phyloP scores from a whole-genome alignment of 2,329 filamentous ascomycete genomes.

The Ascochyta koolunga region DNA sequence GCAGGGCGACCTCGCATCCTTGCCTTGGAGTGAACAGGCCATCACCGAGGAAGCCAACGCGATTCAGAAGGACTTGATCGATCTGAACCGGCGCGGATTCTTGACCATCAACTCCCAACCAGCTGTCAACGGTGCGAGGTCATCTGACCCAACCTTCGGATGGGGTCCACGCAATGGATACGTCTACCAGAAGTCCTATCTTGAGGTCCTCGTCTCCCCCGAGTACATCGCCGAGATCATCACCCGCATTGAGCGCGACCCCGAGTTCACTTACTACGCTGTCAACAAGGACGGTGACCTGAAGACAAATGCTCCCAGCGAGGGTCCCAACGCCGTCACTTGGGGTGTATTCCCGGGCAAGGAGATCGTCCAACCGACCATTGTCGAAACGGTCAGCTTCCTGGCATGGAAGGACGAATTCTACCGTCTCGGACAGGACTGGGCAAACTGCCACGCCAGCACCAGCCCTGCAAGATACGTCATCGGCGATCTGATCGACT shows the following conservation, averaged over 20 bases:
- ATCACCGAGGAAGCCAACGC: slow-evolving; percentile 81
- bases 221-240: slow-evolving; percentile 79
- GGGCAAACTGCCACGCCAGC: slow-evolving; percentile 87
- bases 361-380: slow-evolving; percentile 99
- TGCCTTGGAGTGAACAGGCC: slow-evolving; percentile 93
- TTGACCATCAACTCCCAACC: slow-evolving; percentile 98
- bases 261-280: slow-evolving; percentile 91
- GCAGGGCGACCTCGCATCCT: slow-evolving; percentile 75
- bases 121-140: slow-evolving; percentile 88
- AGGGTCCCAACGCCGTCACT: slow-evolving; percentile 95
- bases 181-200: slow-evolving; percentile 97
- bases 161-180: slow-evolving; percentile 97
- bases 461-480: slow-evolving; percentile 77
- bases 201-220: slow-evolving; percentile 87
- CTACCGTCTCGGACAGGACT: slow-evolving; percentile 88
- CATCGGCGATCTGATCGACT: slow-evolving; percentile 82
- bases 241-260: slow-evolving; percentile 74
- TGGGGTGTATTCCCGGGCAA: slow-evolving; percentile 99
- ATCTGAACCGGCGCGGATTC: slow-evolving; percentile 83
- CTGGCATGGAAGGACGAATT: slow-evolving; percentile 99
- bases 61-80: slow-evolving; percentile 77
- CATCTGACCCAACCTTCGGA: slow-evolving; percentile 82
- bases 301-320: slow-evolving; percentile 80
- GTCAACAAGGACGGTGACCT: slow-evolving; percentile 84
- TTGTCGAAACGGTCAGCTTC: slow-evolving; percentile 97